Conservation (phyloP, 2,329 filamentous ascomycete genomes). For the Aspergillus sp. region DNA sequence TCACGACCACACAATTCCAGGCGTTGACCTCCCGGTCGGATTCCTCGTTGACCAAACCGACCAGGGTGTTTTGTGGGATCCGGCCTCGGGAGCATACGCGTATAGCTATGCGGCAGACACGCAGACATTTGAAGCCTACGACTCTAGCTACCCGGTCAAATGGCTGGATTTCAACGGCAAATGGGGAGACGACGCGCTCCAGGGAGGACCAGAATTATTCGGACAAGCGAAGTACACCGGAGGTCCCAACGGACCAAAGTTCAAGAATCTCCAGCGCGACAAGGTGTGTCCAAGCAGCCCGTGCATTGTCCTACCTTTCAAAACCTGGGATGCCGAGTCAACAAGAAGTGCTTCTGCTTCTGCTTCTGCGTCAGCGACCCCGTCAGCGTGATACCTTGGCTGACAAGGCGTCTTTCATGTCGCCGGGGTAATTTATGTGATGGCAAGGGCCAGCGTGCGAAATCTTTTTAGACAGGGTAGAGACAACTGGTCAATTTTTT, state of each 20-base stretch:
- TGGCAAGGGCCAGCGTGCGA: not conserved
- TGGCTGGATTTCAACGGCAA: slow-evolving; percentile 59
- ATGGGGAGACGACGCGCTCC: slow-evolving; percentile 65
- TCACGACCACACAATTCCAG: slow-evolving; percentile 65
- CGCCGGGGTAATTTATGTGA: not conserved
- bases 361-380: not conserved
- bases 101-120: slow-evolving; percentile 52
- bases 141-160: slow-evolving; percentile 47
- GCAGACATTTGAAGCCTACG: slow-evolving; percentile 50
- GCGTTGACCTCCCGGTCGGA: slow-evolving; percentile 56
- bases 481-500: not conserved
- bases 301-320: slow-evolving; percentile 47
- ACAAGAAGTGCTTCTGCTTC: not conserved
- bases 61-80: slow-evolving; percentile 61
- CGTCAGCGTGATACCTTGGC: not conserved
- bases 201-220: slow-evolving; percentile 50
- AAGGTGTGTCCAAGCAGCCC: slow-evolving; percentile 56
- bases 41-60: slow-evolving; percentile 58
- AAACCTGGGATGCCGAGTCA: slow-evolving; percentile 18
- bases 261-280: slow-evolving; percentile 58
- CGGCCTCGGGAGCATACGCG: slow-evolving; percentile 54
- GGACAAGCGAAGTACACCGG: slow-evolving; percentile 56
- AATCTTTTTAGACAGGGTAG: not conserved
- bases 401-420: not conserved
- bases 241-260: slow-evolving; percentile 62